These are phyloP conservation scores for Cladophialophora chaetospira DNA, from an alignment of 2,329 filamentous ascomycete genomes.

Conservation along the genomic window DNA sequence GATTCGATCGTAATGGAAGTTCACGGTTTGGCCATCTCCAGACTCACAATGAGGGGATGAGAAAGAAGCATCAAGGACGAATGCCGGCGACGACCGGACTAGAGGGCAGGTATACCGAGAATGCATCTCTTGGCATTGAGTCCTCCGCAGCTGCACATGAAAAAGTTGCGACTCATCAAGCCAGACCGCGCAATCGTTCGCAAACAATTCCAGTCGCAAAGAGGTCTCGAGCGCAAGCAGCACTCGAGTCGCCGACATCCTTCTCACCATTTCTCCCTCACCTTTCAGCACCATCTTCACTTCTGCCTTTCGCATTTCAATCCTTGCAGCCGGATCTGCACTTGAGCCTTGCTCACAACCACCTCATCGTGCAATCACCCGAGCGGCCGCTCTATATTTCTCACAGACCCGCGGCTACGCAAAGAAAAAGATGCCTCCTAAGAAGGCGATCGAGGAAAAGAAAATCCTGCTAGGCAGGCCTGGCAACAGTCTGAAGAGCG, in stretches of 20 bases:
- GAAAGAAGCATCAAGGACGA: too few relatives aligned
- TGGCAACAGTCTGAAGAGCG: conserved; percentile 98
- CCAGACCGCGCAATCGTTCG: too few relatives aligned
- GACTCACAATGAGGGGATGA: too few relatives aligned
- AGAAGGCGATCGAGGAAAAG: conserved; percentile 88
- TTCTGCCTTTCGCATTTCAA: conserved; percentile 57
- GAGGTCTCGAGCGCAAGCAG: conserved; percentile 1
- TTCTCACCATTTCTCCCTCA: conserved; percentile 10
- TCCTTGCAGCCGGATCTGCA: conserved; percentile 69
- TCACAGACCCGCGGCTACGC: conserved; percentile 53
- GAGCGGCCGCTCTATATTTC: conserved; percentile 3
- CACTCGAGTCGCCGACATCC: neutral
- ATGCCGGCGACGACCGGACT: too few relatives aligned
- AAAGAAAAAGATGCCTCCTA: conserved; percentile 85
- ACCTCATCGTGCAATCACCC: conserved; percentile 24
- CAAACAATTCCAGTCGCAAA: too few relatives aligned
- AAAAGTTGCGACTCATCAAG: too few relatives aligned
- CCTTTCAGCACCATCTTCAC: conserved; percentile 45
- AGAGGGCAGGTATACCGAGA: too few relatives aligned
- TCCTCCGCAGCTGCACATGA: too few relatives aligned
- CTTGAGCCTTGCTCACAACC: conserved; percentile 46
- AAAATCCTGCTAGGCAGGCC: conserved; percentile 95
- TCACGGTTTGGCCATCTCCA: too few relatives aligned
- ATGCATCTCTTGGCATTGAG: too few relatives aligned
- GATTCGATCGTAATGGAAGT: too few relatives aligned